Conservation (phyloP, 495 filamentous ascomycete species). For the Talaromyces trachyspermus region DNA sequence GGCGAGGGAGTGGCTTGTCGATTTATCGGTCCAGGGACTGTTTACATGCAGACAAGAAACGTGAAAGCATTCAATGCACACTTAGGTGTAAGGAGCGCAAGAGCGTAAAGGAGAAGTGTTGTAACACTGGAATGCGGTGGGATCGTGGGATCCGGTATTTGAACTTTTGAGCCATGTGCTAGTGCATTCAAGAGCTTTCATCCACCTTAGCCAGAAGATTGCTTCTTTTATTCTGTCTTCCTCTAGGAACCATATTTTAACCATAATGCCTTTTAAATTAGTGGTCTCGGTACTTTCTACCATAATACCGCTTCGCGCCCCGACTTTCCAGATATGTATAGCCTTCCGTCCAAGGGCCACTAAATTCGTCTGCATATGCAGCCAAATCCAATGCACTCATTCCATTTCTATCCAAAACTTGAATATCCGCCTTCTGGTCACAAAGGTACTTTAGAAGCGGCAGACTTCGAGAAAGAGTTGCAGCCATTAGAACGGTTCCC, state of each 20-base stretch:
- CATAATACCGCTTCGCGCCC: background rate
- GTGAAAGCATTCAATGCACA: slow-evolving; percentile 49
- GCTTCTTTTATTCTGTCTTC: no score
- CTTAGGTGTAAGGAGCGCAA: slow-evolving; percentile 24
- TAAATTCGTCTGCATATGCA: background rate
- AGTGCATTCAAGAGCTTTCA: no score
- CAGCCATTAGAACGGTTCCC: slow-evolving; percentile 11
- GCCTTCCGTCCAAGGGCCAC: slow-evolving; percentile 2
- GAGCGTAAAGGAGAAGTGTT: slow-evolving; percentile 11
- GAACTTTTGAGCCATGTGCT: no score
- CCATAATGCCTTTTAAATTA: no score
- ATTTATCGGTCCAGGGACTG: slow-evolving; percentile 84
- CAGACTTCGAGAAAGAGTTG: background rate
- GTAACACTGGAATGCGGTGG: background rate
- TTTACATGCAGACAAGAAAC: slow-evolving; percentile 93
- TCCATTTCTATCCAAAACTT: background rate
- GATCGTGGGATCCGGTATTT: no score
- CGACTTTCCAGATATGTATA: background rate
- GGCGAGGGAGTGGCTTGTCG: slow-evolving; percentile 89
- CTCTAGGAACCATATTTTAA: no score
- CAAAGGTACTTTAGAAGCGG: slow-evolving; percentile 6
- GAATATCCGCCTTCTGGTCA: slow-evolving; percentile 6
- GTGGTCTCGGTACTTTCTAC: no score
- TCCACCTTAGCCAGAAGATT: no score
- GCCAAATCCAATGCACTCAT: background rate